A percentile compares a stretch with the other conserved stretches of the same genome.
Conservation (phyloP, 768 basidiomycete species). For the Collybia sp. region DNA sequence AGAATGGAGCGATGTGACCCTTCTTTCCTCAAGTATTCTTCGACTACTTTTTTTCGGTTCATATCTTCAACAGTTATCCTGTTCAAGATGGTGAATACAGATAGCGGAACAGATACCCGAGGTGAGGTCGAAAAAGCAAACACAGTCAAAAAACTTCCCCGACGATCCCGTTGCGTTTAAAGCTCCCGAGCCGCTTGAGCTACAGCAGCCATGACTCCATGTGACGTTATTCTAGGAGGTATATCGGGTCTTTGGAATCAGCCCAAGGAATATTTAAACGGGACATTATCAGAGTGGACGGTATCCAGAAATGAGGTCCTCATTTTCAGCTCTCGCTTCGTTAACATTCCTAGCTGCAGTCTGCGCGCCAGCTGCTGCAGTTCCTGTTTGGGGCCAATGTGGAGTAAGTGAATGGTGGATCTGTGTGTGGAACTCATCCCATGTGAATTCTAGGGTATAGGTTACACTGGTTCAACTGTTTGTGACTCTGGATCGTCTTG, state of each 20-base stretch:
- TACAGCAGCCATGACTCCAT: constrained; percentile 4
- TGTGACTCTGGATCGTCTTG: constrained; percentile 44
- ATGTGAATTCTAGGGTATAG: constrained; percentile 24
- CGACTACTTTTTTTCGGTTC: no score
- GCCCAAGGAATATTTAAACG: constrained; percentile 3
- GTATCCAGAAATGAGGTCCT: constrained; percentile 20
- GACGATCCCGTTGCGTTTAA: no score
- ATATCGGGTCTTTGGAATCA: constrained; percentile 22
- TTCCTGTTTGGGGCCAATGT: constrained; percentile 48
- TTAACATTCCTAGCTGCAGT: constrained; percentile 26
- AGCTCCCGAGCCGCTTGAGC: no score
- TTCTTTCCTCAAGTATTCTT: no score
- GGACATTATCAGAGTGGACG: neutral
- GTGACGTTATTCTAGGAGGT: constrained; percentile 17
- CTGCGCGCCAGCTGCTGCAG: constrained; percentile 22
- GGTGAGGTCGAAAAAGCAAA: no score
- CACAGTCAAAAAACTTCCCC: no score
- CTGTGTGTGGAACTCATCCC: neutral
- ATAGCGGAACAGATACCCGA: no score
- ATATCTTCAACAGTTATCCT: no score
- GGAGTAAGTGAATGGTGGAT: constrained; percentile 27
- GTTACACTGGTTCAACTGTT: constrained; percentile 36
- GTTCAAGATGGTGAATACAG: no score
- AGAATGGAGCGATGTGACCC: no score
- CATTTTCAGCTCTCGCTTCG: constrained; percentile 24